phyloP scores from a whole-genome alignment of 192 early-diverging fungal genomes.

The Powellomyces hirtus region DNA sequence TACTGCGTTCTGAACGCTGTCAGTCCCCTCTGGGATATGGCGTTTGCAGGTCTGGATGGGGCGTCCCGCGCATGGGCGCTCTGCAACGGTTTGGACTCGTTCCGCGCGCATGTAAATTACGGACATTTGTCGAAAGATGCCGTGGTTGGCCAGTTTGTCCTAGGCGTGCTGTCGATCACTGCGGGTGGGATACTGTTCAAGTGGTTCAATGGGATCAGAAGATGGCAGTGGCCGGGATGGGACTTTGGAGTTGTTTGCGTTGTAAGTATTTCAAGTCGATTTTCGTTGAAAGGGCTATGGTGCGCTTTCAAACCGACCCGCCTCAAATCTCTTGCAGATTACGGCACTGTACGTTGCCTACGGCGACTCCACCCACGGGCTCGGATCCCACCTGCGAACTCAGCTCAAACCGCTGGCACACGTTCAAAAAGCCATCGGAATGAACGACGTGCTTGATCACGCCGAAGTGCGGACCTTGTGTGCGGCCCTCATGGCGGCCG shows the following conservation, averaged over 20 bases:
- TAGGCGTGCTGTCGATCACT: slow-evolving; percentile 31
- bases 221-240: slow-evolving; percentile 33
- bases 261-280: too few species aligned
- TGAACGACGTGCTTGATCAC: background rate
- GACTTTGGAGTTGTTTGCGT: slow-evolving; percentile 28
- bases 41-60: slow-evolving; percentile 31
- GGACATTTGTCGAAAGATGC: background rate
- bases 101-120: slow-evolving; percentile 6
- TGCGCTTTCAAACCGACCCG: background rate
- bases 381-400: background rate
- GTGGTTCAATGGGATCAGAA: slow-evolving; percentile 10
- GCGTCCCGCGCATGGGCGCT: slow-evolving; percentile 27
- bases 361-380: background rate
- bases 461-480: slow-evolving; percentile 10
- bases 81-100: background rate
- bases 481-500: slow-evolving; percentile 1
- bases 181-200: slow-evolving; percentile 34
- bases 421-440: background rate
- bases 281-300: too few species aligned
- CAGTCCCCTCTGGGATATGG: background rate
- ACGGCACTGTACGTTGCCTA: background rate
- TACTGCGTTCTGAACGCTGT: slow-evolving; percentile 20
- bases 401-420: background rate
- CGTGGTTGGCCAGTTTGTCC: slow-evolving; percentile 25
- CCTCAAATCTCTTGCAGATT: background rate